phyloP scores from a whole-genome alignment of 2,329 filamentous ascomycete genomes.

The Elsinoe batatas region DNA sequence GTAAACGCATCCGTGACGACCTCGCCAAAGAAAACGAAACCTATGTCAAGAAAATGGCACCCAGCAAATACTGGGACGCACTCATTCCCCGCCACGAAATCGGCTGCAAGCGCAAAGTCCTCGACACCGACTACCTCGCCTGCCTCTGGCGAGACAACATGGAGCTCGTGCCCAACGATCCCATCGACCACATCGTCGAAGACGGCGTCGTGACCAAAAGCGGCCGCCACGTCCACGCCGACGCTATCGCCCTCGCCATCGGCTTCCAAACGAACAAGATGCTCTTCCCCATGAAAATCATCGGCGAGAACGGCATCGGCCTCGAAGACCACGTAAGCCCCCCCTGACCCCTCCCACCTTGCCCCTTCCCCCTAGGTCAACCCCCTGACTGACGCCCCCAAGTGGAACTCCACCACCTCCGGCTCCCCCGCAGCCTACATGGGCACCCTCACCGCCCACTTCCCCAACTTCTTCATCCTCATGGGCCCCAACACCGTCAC shows the following conservation, averaged over 20 bases:
- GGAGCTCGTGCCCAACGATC: constrained; percentile 34
- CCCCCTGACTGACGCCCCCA: neutral
- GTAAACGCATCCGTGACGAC: constrained; percentile 28
- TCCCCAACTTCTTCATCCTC: constrained; percentile 40
- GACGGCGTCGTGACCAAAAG: constrained; percentile 31
- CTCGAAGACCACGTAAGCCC: constrained; percentile 27
- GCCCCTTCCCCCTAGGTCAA: no score
- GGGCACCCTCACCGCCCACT: constrained; percentile 43
- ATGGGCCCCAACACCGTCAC: constrained; percentile 50
- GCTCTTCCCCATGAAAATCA: constrained; percentile 39
- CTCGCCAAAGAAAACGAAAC: constrained; percentile 30
- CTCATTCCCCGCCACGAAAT: constrained; percentile 37
- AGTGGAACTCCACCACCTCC: constrained; percentile 3
- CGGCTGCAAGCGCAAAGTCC: constrained; percentile 40
- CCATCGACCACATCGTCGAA: constrained; percentile 31
- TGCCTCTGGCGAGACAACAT: constrained; percentile 35
- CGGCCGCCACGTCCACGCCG: constrained; percentile 32
- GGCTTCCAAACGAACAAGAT: constrained; percentile 42
- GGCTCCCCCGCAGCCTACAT: constrained; percentile 42
- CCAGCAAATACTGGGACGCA: constrained; percentile 35
- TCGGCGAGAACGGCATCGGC: constrained; percentile 32
- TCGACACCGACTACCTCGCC: constrained; percentile 39
- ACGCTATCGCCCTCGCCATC: constrained; percentile 41
- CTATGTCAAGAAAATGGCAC: constrained; percentile 37
- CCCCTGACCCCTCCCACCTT: neutral